A percentile compares a stretch with the other conserved stretches of the same genome.
Evolutionary conservation across 176 grass and related monocot species (phyloP).

Genomic region (Dendrocalamus sinicus): DNA sequence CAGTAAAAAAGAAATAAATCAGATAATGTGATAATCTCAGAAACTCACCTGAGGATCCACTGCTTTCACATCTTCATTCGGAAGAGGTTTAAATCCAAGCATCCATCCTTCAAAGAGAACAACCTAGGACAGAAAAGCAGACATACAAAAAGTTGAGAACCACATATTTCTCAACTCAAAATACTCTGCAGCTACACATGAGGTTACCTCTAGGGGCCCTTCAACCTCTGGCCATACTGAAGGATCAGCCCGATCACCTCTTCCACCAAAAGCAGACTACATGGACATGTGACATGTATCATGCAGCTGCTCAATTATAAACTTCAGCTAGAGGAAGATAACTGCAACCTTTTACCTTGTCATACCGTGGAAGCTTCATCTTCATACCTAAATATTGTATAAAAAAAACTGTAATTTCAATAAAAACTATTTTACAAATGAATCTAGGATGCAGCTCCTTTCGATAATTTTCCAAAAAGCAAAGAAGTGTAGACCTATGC

Average conservation of each 20-base stretch:
- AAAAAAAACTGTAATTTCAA: conserved; percentile 48
- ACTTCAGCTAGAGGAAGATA: conserved; percentile 26
- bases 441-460: background rate
- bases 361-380: conserved; percentile 95
- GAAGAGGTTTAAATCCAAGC: conserved; percentile 99
- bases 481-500: background rate
- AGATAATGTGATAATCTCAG: conserved; percentile 21
- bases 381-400: conserved; percentile 67
- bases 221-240: conserved; percentile 86
- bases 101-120: conserved; percentile 99
- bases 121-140: conserved; percentile 62
- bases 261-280: conserved; percentile 95
- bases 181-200: background rate
- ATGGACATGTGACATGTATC: conserved; percentile 52
- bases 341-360: conserved; percentile 81
- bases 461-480: background rate
- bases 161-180: conserved; percentile 23
- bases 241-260: conserved; percentile 92
- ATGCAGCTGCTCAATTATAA: conserved; percentile 43
- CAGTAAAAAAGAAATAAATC: conserved; percentile 32
- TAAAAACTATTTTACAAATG: conserved; percentile 8
- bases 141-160: conserved; percentile 36
- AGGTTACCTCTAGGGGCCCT: conserved; percentile 85
- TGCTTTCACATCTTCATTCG: conserved; percentile 82
- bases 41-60: conserved; percentile 78